Conservation (phyloP, 352 stramenopile genomes). For the Pythium apleroticum region DNA sequence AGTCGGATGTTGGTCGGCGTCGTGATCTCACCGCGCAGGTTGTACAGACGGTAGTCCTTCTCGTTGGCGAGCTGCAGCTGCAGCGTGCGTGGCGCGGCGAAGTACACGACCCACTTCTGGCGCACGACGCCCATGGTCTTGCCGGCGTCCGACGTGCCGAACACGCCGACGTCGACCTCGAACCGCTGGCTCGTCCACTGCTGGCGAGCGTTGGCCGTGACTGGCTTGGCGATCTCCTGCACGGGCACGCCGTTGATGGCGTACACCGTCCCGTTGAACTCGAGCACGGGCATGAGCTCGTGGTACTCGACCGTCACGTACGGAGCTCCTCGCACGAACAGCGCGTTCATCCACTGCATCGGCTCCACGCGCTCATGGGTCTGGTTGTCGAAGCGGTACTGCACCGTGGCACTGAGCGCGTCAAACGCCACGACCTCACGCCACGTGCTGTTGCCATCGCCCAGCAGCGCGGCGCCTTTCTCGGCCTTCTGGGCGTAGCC, state of each 20-base stretch:
- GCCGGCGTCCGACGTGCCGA: conserved; percentile 43
- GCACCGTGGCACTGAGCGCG: conserved; percentile 56
- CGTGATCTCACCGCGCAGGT: conserved; percentile 61
- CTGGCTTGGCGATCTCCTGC: conserved; percentile 27
- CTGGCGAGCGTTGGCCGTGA: conserved; percentile 30
- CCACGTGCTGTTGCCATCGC: conserved; percentile 62
- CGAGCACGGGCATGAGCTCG: conserved; percentile 61
- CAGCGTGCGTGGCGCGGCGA: conserved; percentile 60
- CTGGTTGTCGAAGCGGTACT: conserved; percentile 52
- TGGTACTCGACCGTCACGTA: conserved; percentile 86
- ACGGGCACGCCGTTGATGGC: conserved; percentile 54
- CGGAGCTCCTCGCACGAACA: conserved; percentile 64
- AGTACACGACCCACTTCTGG: conserved; percentile 80
- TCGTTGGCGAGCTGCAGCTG: conserved; percentile 65
- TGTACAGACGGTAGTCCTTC: conserved; percentile 67
- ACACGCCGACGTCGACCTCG: conserved; percentile 67
- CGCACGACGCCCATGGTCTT: conserved; percentile 9
- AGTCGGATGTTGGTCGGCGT: conserved; percentile 72
- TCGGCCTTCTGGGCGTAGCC: conserved; percentile 33
- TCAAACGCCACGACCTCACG: conserved; percentile 73
- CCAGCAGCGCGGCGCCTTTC: conserved; percentile 37
- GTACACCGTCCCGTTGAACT: conserved; percentile 64
- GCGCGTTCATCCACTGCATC: conserved; percentile 51
- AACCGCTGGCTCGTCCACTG: conserved; percentile 63
- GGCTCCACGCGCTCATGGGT: conserved; percentile 13